Evolutionary conservation across 2,329 filamentous ascomycete genomes (phyloP).

Genomic region (Fusarium sp.): DNA sequence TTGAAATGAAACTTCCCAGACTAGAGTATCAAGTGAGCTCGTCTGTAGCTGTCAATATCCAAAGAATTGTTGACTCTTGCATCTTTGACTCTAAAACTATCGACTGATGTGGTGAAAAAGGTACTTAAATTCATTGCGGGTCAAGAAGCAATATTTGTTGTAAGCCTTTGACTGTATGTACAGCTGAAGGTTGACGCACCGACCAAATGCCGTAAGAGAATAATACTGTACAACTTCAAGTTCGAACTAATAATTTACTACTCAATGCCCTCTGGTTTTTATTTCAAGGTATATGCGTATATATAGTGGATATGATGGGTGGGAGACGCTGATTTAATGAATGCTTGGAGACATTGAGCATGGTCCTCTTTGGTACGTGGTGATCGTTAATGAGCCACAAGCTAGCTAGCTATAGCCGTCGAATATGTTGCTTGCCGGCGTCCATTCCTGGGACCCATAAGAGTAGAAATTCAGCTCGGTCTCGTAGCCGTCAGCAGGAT

Average conservation of each 20-base stretch:
- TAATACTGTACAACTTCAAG: not conserved
- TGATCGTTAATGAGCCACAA: not conserved
- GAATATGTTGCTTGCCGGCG: constrained; percentile 41
- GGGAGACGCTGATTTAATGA: not conserved
- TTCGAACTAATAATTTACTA: not conserved
- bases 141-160: too few relatives aligned
- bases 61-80: constrained; percentile 37
- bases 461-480: constrained; percentile 61
- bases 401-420: constrained; percentile 34
- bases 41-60: constrained; percentile 38
- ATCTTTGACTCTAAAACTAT: not conserved
- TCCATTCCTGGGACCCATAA: constrained; percentile 53
- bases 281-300: not conserved
- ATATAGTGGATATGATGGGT: not conserved
- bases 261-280: not conserved
- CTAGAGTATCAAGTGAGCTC: constrained; percentile 55
- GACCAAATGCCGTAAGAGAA: not conserved
- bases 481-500: constrained; percentile 62
- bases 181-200: too few relatives aligned
- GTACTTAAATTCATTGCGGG: not conserved
- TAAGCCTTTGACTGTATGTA: too few relatives aligned
- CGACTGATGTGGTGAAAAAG: constrained; percentile 15
- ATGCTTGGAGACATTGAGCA: not conserved
- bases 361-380: not conserved
- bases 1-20: constrained; percentile 41